Evolutionary conservation across 225 moss, liverwort and hornwort species (phyloP).

Genomic region (Bryoerythrophyllum caledonicum): DNA sequence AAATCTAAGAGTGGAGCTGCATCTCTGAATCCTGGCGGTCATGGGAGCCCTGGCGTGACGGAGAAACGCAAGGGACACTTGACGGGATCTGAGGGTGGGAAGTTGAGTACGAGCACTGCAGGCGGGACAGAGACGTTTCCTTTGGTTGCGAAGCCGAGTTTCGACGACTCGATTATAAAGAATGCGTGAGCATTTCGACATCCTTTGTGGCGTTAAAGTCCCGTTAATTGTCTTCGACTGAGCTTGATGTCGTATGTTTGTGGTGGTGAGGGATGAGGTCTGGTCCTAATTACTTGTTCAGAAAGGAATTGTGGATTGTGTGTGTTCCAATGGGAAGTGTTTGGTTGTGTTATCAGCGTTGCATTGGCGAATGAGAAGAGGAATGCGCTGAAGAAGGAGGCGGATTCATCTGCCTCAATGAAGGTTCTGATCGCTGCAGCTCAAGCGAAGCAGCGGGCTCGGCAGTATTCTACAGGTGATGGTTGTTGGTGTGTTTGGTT

Average conservation of each 20-base stretch:
- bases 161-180: slow-evolving; percentile 60
- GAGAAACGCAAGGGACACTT: slow-evolving; percentile 46
- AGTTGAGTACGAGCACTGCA: slow-evolving; percentile 18
- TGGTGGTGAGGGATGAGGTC: not conserved
- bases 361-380: slow-evolving; percentile 97
- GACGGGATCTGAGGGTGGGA: slow-evolving; percentile 44
- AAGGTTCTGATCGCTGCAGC: slow-evolving; percentile 99
- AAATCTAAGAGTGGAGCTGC: slow-evolving; percentile 47
- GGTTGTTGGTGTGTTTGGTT: not conserved
- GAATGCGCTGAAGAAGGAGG: slow-evolving; percentile 77
- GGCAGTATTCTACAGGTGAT: slow-evolving; percentile 56
- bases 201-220: not conserved
- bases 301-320: not conserved
- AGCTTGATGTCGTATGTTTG: not conserved
- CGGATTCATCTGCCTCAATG: slow-evolving; percentile 79
- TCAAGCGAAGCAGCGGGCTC: slow-evolving; percentile 90
- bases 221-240: not conserved
- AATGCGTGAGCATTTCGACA: slow-evolving; percentile 50
- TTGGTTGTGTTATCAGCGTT: slow-evolving; percentile 52
- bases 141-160: slow-evolving; percentile 37
- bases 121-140: slow-evolving; percentile 43
- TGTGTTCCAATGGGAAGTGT: not conserved
- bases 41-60: slow-evolving; percentile 38
- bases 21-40: slow-evolving; percentile 13
- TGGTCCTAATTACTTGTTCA: not conserved